Evolutionary conservation across 768 basidiomycete species (phyloP).

Genomic region (Hypsizygus marmoreus): DNA sequence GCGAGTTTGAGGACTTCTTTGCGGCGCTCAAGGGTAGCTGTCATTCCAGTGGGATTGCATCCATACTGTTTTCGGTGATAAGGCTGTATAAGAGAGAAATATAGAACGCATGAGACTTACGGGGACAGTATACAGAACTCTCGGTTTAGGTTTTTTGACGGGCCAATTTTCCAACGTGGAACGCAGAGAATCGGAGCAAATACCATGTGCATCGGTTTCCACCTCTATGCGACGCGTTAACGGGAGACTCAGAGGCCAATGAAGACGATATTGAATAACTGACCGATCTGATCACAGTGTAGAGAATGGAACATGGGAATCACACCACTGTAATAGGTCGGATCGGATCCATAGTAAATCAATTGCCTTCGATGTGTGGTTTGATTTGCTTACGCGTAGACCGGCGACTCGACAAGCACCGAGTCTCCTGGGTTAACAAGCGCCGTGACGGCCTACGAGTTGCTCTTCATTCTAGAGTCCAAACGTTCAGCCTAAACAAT

Average conservation of each 20-base stretch:
- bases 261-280: constrained; percentile 14
- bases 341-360: constrained; percentile 10
- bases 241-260: background rate
- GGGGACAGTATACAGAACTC: constrained; percentile 76
- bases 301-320: constrained; percentile 58
- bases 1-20: constrained; percentile 69
- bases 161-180: constrained; percentile 73
- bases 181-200: constrained; percentile 57
- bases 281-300: constrained; percentile 60
- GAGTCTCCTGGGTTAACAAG: constrained; percentile 77
- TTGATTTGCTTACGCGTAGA: constrained; percentile 55
- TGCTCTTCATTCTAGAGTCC: constrained; percentile 13
- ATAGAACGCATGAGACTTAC: constrained; percentile 36
- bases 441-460: constrained; percentile 59
- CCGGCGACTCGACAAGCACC: constrained; percentile 79
- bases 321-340: constrained; percentile 48
- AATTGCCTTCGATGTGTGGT: constrained; percentile 9
- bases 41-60: constrained; percentile 84
- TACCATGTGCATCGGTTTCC: constrained; percentile 68
- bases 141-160: constrained; percentile 63
- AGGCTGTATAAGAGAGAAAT: background rate
- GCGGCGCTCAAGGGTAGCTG: constrained; percentile 65
- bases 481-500: background rate
- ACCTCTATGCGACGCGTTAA: constrained; percentile 69
- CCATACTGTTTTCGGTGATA: constrained; percentile 55